phyloP scores from a whole-genome alignment of 164 flowering plant genomes.

The Chimonanthus praecox region DNA sequence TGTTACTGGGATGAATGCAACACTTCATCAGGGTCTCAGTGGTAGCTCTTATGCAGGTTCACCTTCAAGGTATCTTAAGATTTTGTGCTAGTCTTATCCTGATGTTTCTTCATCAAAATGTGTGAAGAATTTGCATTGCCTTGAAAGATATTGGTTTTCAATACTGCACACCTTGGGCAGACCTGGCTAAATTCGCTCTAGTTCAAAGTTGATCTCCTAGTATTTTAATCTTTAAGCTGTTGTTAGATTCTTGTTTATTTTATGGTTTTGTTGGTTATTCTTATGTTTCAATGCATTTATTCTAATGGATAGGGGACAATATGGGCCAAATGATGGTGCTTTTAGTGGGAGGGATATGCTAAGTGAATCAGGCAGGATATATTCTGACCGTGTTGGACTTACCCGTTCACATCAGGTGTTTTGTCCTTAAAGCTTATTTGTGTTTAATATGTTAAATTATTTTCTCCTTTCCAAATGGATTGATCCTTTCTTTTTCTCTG shows the following conservation, averaged over 20 bases:
- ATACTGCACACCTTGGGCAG: neutral
- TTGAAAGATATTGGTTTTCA: neutral
- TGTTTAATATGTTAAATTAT: neutral
- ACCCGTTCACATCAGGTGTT: neutral
- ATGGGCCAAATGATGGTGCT: neutral
- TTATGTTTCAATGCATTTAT: neutral
- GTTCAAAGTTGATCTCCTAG: neutral
- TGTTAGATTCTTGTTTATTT: neutral
- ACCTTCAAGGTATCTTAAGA: neutral
- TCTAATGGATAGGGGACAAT: neutral
- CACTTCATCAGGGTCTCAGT: neutral
- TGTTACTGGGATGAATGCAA: neutral
- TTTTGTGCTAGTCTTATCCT: no score
- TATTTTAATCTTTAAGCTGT: neutral
- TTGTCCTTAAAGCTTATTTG: neutral
- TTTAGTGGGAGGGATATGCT: slow-evolving; percentile 3
- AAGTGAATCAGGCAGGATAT: slow-evolving; percentile 2
- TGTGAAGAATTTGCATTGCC: neutral
- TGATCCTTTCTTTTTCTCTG: neutral
- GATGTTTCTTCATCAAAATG: neutral
- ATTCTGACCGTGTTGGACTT: slow-evolving; percentile 1
- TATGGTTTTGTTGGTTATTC: neutral
- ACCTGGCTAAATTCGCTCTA: neutral
- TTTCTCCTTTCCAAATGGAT: neutral
- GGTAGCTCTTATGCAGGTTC: neutral